Base-by-base conservation (phyloP, 129 eudicot species). In the Artemisia annua region DNA sequence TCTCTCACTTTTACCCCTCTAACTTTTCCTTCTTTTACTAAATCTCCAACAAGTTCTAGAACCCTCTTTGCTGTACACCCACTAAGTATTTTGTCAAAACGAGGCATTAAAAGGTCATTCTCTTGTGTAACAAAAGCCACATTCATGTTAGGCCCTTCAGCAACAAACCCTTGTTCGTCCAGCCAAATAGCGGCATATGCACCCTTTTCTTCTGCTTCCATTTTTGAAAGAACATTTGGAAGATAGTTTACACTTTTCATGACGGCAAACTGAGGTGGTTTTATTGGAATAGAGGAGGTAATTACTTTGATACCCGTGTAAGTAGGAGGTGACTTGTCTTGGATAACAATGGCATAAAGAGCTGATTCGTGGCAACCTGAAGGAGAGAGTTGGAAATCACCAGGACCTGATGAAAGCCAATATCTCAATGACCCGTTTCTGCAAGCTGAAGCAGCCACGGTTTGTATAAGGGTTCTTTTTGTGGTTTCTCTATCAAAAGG, bases 71-170 rank as follows among this genome's bases (percentile, higher is more conserved):
- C 90, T 3, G 98, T 93, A 74, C 98, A 87, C 30, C 98, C 96
- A 35, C 88, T 76, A 7, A 93, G 88, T 49, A 89, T 93, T 56
- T 87, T 87, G 48, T 93, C 96, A 70, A 93, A 93, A 13, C 61
- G 73, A 59, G 98, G 98, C 95, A 89, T 93, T 79, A 93, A 17
- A 20, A 93, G 79, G 44, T 82, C 96, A 32, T 83, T 89, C 24
- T 79, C 90, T 48, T 72, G 74, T 4, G 91, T 89, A 49, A 92
- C 96, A 85, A 92, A 92, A 16, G 95, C 95, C 75, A 92, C 96
- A 66, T 92, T 92, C 98, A 92, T 92, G 66, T 85, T 92, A 6
- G 98, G 95, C 63, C 98, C 98, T 83, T 92, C 96, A 11, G 98
- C 98, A 55, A 92, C 71, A 72, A 77, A 87, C 72, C 96, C 98